A percentile compares a stretch with the other conserved stretches of the same genome.
phyloP scores from a whole-genome alignment of 2,329 filamentous ascomycete genomes.

The Cercospora canescens region DNA sequence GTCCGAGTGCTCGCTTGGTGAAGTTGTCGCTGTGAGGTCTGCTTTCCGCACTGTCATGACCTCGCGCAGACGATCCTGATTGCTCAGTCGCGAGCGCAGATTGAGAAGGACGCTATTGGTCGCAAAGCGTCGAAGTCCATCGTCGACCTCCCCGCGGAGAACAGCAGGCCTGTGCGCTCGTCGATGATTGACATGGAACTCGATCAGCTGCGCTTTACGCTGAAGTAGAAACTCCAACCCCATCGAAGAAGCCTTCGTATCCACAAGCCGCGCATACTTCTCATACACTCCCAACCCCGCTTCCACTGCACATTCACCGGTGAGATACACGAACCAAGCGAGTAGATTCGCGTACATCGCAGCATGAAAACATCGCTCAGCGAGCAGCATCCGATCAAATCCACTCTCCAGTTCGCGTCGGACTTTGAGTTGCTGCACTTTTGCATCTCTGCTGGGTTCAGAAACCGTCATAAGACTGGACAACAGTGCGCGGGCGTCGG shows the following conservation, averaged over 20 bases:
- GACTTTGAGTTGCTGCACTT: conserved; percentile 47
- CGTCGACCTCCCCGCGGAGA: conserved; percentile 61
- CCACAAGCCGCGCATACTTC: conserved; percentile 38
- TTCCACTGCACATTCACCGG: conserved; percentile 38
- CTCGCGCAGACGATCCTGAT: conserved; percentile 73
- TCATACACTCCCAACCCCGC: conserved; percentile 43
- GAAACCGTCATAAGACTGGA: conserved; percentile 4
- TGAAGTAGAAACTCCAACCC: conserved; percentile 66
- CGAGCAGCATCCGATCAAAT: conserved; percentile 58
- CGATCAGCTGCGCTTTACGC: conserved; percentile 64
- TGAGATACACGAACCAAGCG: conserved; percentile 68
- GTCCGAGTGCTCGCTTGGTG: conserved; percentile 24
- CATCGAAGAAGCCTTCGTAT: conserved; percentile 35
- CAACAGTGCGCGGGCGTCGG: neutral
- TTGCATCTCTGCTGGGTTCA: neutral
- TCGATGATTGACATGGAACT: conserved; percentile 61
- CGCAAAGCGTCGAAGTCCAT: conserved; percentile 66
- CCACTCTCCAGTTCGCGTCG: conserved; percentile 55
- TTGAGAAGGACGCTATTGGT: conserved; percentile 74
- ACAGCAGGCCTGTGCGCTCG: conserved; percentile 68
- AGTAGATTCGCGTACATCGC: conserved; percentile 61
- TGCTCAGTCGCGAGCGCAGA: conserved; percentile 72
- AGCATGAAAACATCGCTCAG: conserved; percentile 51
- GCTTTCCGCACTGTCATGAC: conserved; percentile 52
- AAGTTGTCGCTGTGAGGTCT: conserved; percentile 26